phyloP scores from a whole-genome alignment of 805 yeast species.

The Priceomyces haplophilus region DNA sequence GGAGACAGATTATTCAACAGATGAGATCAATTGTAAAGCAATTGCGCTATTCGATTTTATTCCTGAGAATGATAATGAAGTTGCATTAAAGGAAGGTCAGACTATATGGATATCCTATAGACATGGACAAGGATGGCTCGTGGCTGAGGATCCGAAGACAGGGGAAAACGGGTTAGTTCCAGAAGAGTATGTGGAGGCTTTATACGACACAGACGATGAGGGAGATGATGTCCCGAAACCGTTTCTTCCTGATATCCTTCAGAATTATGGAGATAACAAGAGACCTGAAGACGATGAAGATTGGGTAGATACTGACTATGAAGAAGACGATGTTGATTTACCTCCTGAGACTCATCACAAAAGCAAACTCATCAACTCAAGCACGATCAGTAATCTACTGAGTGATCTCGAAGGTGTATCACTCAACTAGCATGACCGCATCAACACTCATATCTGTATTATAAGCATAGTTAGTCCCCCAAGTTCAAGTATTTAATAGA shows the following conservation, averaged over 20 bases:
- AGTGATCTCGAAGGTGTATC: conserved; percentile 1
- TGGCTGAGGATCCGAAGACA: conserved; percentile 74
- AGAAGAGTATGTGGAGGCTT: conserved; percentile 79
- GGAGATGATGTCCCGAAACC: conserved; percentile 41
- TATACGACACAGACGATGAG: conserved; percentile 26
- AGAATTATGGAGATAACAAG: conserved; percentile 16
- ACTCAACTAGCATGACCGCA: conserved; percentile 7
- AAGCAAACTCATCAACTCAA: background rate
- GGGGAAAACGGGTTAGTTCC: conserved; percentile 92
- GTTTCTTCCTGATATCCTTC: conserved; percentile 40
- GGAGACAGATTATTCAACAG: conserved; percentile 15
- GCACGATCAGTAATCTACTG: background rate
- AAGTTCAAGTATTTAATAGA: background rate
- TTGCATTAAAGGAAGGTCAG: conserved; percentile 76
- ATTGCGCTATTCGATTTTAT: conserved; percentile 83
- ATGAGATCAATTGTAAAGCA: conserved; percentile 55
- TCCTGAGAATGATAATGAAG: conserved; percentile 94
- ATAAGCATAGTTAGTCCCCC: conserved; percentile 2
- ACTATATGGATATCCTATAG: conserved; percentile 79
- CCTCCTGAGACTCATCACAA: conserved; percentile 1
- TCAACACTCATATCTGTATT: background rate
- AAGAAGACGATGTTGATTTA: conserved; percentile 7
- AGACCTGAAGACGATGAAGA: conserved; percentile 14
- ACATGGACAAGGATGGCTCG: conserved; percentile 98
- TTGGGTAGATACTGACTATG: conserved; percentile 22